phyloP scores from a whole-genome alignment of 495 filamentous ascomycete species.

The Aspergillus heteromorphus region DNA sequence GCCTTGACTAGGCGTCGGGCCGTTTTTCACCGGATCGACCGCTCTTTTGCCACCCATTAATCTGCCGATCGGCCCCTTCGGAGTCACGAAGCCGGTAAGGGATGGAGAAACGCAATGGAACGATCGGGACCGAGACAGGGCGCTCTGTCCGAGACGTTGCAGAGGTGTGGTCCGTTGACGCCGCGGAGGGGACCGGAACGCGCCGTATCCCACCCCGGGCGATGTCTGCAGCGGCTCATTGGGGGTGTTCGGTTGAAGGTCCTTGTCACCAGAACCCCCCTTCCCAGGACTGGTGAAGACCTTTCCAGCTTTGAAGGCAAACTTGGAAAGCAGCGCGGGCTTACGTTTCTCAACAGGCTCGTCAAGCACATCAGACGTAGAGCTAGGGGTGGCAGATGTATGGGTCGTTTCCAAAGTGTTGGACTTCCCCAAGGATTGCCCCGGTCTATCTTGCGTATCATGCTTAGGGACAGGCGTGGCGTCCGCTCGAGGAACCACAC shows the following conservation, averaged over 20 bases:
- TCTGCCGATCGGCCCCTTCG: not conserved
- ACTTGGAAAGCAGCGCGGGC: conserved; percentile 30
- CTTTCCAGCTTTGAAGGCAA: conserved; percentile 21
- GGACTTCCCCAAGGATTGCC: not conserved
- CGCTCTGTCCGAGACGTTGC: conserved; percentile 43
- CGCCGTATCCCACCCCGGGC: not conserved
- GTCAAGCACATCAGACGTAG: conserved; percentile 24
- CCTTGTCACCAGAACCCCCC: not conserved
- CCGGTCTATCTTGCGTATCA: too few species aligned
- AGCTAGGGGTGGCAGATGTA: conserved; percentile 14
- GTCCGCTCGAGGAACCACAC: not conserved
- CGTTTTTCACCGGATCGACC: not conserved
- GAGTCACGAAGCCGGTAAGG: not conserved
- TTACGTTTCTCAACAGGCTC: conserved; percentile 37
- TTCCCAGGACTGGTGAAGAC: not conserved
- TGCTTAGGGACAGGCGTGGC: not conserved
- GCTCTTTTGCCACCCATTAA: not conserved
- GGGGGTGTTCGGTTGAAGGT: not conserved
- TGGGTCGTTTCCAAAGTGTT: not conserved
- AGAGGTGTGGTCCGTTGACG: conserved; percentile 40
- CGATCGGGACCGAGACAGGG: conserved; percentile 38
- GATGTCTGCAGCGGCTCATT: not conserved
- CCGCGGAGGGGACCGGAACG: conserved; percentile 15
- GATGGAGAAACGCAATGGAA: conserved; percentile 24
- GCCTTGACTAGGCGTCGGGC: conserved; percentile 34